phyloP scores from a whole-genome alignment of 306 rosid genomes.

The Cyclanthera cordifolia region DNA sequence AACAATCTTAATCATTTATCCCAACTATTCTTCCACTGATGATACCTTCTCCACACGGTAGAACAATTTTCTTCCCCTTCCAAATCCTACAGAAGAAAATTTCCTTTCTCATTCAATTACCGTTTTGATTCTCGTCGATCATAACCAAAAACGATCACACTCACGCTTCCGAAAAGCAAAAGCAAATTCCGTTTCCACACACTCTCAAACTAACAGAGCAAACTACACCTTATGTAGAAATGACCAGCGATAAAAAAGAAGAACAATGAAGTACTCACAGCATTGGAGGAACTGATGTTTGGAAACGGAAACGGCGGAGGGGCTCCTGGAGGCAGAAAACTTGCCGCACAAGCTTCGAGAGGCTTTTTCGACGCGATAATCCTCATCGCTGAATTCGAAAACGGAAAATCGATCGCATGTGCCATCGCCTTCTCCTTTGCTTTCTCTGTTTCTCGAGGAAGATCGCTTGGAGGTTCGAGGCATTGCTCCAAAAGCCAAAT shows the following conservation, averaged over 20 bases:
- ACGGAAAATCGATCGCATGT: background rate
- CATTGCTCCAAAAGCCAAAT: background rate
- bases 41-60: background rate
- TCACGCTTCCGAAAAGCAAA: background rate
- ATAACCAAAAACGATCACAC: background rate
- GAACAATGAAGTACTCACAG: background rate
- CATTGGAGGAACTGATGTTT: background rate
- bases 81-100: background rate
- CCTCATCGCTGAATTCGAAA: conserved; percentile 5
- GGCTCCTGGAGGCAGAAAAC: background rate
- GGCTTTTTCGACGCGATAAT: background rate
- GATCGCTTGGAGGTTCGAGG: background rate
- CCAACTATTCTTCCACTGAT: background rate
- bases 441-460: background rate
- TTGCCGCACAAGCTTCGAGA: background rate
- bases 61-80: background rate
- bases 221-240: background rate
- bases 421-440: background rate
- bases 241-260: background rate
- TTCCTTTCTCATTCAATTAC: background rate
- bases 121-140: background rate
- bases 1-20: background rate
- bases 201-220: background rate
- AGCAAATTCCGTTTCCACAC: background rate
- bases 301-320: conserved; percentile 3